Evolutionary conservation across 345 rosid genomes (phyloP), one percentile per base, ranked within the genome.

Genomic region (Rhodamnia argentea): DNA sequence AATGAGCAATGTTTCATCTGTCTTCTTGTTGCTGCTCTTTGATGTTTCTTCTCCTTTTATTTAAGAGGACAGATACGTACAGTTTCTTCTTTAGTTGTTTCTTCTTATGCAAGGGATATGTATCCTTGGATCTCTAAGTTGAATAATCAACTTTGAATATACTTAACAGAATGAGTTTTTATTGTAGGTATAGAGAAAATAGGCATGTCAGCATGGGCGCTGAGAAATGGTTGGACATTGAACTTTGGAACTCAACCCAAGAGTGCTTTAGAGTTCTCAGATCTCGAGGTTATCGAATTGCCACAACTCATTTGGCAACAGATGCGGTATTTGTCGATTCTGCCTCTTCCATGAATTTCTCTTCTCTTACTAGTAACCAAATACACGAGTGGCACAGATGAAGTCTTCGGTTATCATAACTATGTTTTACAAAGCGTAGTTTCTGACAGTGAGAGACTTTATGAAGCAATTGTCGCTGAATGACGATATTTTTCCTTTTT

Each of bases 161-260:
- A 37, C 47, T 18, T 16, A 64, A 32, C 6, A 16, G 44, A 29
- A 16, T 16, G 12, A 27, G 22, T 85, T 78, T 50, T 84, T 87
- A 57, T 52, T 90, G 87, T 91, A 96, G 98, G 90, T 95, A 97
- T 89, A 95, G 90, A 87, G 94, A 95, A 50, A 95, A 97, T 87
- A 97, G 98, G 53, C 96, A 96, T 92, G 97, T 97, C 74, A 95
- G 99, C 89, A 95, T 95, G 98, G 99, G 99, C 64, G 98, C 98
- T n/a, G 99, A 97, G 93, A 97, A 97, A 90, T 97, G 99, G 99
- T 89, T 97, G 86, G 99, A 97, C 85, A 96, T 96, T 89, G 99
- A 97, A 92, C 93, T 96, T 59, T 97, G 99, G 99, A 93, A 95
- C 87, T 89, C 98, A 56, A 89, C 94, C 26, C 88, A 85, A 87